Percentiles rank a stretch among this genome's conserved stretches.
Evolutionary conservation across 179 eudicot species (phyloP).

Genomic region (Patellifolia procumbens): DNA sequence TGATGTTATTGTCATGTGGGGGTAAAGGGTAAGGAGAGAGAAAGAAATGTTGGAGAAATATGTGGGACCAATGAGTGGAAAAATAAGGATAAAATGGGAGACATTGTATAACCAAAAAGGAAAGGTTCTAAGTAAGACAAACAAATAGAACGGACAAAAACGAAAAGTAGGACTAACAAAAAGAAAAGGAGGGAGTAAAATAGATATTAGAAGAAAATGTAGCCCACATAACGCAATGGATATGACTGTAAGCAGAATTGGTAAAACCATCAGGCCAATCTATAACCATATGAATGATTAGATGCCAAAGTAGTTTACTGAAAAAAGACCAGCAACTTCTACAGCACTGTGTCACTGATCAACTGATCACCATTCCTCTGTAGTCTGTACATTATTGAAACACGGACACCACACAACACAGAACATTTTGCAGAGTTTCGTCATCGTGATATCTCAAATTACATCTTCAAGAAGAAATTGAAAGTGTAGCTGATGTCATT

Average conservation of each 20-base stretch:
- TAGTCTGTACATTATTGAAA: not conserved
- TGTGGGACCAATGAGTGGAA: no score
- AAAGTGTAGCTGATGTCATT: constrained; percentile 10
- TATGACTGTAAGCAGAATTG: not conserved
- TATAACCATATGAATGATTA: not conserved
- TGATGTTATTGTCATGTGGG: no score
- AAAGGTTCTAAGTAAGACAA: no score
- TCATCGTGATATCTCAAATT: not conserved
- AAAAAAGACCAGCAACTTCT: not conserved
- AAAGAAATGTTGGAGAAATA: no score
- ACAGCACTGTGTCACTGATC: not conserved
- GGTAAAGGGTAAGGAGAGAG: no score
- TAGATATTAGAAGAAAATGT: not conserved
- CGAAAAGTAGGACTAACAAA: no score
- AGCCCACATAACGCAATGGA: not conserved
- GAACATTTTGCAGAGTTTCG: not conserved
- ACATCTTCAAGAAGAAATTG: not conserved
- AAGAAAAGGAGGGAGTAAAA: not conserved
- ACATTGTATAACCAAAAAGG: no score
- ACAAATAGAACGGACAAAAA: no score
- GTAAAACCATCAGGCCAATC: not conserved
- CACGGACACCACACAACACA: not conserved
- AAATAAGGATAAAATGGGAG: no score
- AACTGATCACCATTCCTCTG: not conserved
- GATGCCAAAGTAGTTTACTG: not conserved